Evolutionary conservation across 345 rosid species (phyloP), one percentile per base, ranked within the genome.

Genomic region (Gossypium rotundifolium): DNA sequence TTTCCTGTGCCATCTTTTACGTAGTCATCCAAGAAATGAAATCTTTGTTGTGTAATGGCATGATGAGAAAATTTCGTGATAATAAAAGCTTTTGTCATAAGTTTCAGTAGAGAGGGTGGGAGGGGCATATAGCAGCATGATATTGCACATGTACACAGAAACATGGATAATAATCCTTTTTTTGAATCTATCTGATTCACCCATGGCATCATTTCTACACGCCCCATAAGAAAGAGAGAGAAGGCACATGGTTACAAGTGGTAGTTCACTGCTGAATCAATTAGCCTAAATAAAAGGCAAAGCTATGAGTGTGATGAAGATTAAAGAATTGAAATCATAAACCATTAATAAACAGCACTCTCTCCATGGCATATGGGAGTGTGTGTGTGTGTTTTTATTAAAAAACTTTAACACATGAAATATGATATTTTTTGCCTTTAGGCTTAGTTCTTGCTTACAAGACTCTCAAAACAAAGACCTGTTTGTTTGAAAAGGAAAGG

Each of bases 401-500:
- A 48, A 2, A 11, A 48, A 48, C 52, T 48, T 17, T 38, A 3
- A 63, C 18, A 38, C 53, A 67, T 46, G 71, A 57, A 48, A 46
- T 48, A 67, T 25, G 49, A 68, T 51, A 45, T 68, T 68, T 8
- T 29, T 23, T 68, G 9, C 12, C 29, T 8, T 45, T 45, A 45
- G 9, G 12, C 1, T 62, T 29, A 25, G 45, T 29, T 38, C 18
- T 53, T 63, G 54, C 29, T 55, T 46, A 23, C 33, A 13, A 69
- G 53, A 16, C 11, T n/a, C n/a, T 33, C 40, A 33, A 11, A 58
- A 23, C 7, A 23, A 58, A 58, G 11, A 58, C 11, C 20, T 63
- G 2, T 13, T 81, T 75, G 70, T 61, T 52, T 57, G 79, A 75
- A 27, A 77, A 76, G 71, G 75, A 33, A 51, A 74, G 72, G 62